Base-by-base conservation (phyloP, 2,329 filamentous ascomycete genomes). In the Beauveria asiatica region DNA sequence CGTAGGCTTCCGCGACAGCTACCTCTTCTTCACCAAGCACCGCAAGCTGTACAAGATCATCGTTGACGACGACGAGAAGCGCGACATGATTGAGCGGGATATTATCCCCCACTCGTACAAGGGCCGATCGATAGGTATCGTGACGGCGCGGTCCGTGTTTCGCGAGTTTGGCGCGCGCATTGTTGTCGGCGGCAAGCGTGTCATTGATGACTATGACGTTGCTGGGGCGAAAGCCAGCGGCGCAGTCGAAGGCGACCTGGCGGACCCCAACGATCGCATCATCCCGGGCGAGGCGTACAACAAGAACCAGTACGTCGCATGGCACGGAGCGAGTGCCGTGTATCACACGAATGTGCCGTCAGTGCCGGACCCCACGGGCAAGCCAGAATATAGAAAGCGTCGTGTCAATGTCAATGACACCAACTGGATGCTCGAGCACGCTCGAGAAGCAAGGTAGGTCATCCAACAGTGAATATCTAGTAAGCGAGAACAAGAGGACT, bases 101-200 rank as follows among this genome's bases (percentile, higher is more conserved):
- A 88, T 99, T 70, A 96, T 99, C 64, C 94, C 94, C 1, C 94
- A 97, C 77, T 96, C 92, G 30, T 99, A 99, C 84, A 99, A 97
- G 74, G 94, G 94, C 62, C 90, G 94, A 57, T 91, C 93, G 5
- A 99, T 99, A 72, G 94, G 94, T 72, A 92, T 99, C 30, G 92
- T 97, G 51, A 97, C 94, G 17, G 94, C 94, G 53, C 87, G 94
- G 50, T 97, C 94, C 1, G 94, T 99, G 17, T 99, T 97, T 73
- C 85, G 94, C 61, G 94, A 99, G 73, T 99, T 99, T 67, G 94
- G 94, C 61, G 90, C 94, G 7, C 85, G 90, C 64, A 99, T 99
- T 68, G 83, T 99, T 60, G 92, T 99, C 23, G 94, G 92, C 21
- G 94, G 94, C 57, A 89, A 87, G 69, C 87, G 87, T 70, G 82